Evolutionary conservation across 2,329 filamentous ascomycete genomes (phyloP).

Genomic region (Davidsoniella australis): DNA sequence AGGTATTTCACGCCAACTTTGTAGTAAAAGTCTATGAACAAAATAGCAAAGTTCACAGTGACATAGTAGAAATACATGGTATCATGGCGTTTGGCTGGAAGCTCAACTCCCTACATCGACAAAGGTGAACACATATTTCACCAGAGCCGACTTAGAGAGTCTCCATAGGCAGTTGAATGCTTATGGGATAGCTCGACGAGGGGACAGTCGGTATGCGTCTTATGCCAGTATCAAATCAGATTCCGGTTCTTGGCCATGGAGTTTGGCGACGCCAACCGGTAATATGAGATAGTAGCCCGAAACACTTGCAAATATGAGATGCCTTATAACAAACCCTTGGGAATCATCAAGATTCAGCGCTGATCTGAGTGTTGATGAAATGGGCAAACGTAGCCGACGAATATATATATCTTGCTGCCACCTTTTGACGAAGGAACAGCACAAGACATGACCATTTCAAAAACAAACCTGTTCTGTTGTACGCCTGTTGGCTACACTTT

Average conservation of each 20-base stretch:
- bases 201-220: slow-evolving; percentile 11
- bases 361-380: slow-evolving; percentile 5
- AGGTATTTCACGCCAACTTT: slow-evolving; percentile 1
- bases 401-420: neutral
- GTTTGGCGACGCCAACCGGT: slow-evolving; percentile 4
- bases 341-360: slow-evolving; percentile 11
- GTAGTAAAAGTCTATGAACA: neutral
- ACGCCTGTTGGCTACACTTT: slow-evolving; percentile 8
- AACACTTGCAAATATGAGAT: slow-evolving; percentile 6
- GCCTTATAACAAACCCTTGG: slow-evolving; percentile 8
- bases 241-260: slow-evolving; percentile 4
- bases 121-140: neutral
- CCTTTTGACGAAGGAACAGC: slow-evolving; percentile 5
- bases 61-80: slow-evolving; percentile 1
- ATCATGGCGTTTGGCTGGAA: slow-evolving; percentile 5
- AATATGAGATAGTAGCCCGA: slow-evolving; percentile 6
- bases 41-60: neutral
- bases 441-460: slow-evolving; percentile 10
- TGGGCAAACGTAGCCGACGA: neutral
- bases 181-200: neutral
- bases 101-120: neutral
- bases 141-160: neutral
- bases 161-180: neutral
- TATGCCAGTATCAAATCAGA: slow-evolving; percentile 10
- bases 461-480: slow-evolving; percentile 12